Percentiles rank a stretch among this genome's conserved stretches.
Evolutionary conservation across 2,329 filamentous ascomycete species (phyloP).

Genomic region (Xylaria arbuscula): DNA sequence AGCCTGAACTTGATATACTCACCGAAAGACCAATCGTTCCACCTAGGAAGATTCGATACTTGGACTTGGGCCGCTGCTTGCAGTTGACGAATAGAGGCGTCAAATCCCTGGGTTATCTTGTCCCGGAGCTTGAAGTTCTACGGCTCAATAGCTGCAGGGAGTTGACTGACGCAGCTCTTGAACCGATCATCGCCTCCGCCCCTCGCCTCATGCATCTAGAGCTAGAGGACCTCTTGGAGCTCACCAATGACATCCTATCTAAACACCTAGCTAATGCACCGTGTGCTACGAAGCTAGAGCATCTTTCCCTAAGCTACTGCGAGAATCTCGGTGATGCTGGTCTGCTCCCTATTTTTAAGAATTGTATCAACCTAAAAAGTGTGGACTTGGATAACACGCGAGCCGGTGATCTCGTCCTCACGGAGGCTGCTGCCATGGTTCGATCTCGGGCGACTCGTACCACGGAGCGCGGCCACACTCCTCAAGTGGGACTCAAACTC

Average conservation of each 20-base stretch:
- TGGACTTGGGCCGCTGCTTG: conserved; percentile 85
- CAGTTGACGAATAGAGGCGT: conserved; percentile 79
- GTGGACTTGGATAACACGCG: conserved; percentile 94
- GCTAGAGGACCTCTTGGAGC: conserved; percentile 81
- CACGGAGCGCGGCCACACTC: conserved; percentile 55
- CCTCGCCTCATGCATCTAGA: conserved; percentile 87
- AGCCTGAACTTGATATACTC: conserved; percentile 83
- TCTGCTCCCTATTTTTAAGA: conserved; percentile 83
- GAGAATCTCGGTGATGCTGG: conserved; percentile 85
- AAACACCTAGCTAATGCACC: conserved; percentile 80
- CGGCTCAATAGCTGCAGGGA: conserved; percentile 82
- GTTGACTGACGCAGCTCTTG: conserved; percentile 78
- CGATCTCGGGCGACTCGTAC: conserved; percentile 67
- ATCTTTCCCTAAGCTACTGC: conserved; percentile 91
- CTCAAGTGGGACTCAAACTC: conserved; percentile 74
- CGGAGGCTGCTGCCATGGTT: conserved; percentile 86
- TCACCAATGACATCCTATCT: conserved; percentile 79
- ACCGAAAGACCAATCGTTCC: conserved; percentile 81
- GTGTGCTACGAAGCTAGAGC: conserved; percentile 76
- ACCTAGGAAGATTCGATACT: conserved; percentile 79
- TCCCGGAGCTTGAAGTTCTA: conserved; percentile 83
- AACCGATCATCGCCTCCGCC: conserved; percentile 77
- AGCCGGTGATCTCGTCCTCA: conserved; percentile 85
- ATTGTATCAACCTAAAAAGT: conserved; percentile 74
- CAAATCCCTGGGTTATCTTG: conserved; percentile 75